Conservation (phyloP, 2,329 filamentous ascomycete species). For the Fusarium sp. region DNA sequence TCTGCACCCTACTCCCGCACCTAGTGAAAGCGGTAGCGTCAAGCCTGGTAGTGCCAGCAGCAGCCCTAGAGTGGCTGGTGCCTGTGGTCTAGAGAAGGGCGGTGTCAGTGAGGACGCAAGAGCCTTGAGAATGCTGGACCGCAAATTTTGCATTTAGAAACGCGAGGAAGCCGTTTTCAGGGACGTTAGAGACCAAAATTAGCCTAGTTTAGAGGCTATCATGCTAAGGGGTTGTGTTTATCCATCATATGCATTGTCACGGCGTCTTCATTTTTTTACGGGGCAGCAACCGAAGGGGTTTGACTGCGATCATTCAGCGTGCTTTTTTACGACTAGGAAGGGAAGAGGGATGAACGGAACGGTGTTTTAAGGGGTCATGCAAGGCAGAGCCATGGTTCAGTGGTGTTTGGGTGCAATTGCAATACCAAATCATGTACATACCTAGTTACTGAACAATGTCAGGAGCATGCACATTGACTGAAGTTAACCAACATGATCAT, state of each 20-base stretch:
- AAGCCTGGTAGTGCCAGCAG: slow-evolving; percentile 57
- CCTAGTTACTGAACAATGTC: slow-evolving; percentile 30
- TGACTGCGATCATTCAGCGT: slow-evolving; percentile 39
- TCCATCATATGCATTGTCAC: slow-evolving; percentile 39
- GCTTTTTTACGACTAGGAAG: slow-evolving; percentile 32
- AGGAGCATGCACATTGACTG: slow-evolving; percentile 21
- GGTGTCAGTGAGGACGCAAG: slow-evolving; percentile 71
- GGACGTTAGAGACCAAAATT: background rate
- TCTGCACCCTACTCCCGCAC: slow-evolving; percentile 60
- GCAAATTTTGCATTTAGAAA: slow-evolving; percentile 57
- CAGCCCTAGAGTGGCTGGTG: slow-evolving; percentile 45
- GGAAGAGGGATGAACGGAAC: slow-evolving; percentile 22
- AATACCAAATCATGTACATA: slow-evolving; percentile 30
- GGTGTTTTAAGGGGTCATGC: slow-evolving; percentile 31
- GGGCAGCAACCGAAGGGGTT: slow-evolving; percentile 29
- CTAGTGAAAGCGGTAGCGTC: slow-evolving; percentile 57
- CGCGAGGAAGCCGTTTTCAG: background rate
- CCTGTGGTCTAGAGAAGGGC: slow-evolving; percentile 44
- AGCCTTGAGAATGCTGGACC: slow-evolving; percentile 72
- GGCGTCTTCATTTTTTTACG: slow-evolving; percentile 40
- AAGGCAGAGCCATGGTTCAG: slow-evolving; percentile 7
- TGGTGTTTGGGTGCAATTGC: slow-evolving; percentile 28
- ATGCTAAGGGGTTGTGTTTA: slow-evolving; percentile 19
- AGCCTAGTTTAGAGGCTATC: background rate
- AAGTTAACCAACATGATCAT: background rate